Base-by-base conservation (phyloP, 176 grass and related monocot species). In the Raddia distichophylla region DNA sequence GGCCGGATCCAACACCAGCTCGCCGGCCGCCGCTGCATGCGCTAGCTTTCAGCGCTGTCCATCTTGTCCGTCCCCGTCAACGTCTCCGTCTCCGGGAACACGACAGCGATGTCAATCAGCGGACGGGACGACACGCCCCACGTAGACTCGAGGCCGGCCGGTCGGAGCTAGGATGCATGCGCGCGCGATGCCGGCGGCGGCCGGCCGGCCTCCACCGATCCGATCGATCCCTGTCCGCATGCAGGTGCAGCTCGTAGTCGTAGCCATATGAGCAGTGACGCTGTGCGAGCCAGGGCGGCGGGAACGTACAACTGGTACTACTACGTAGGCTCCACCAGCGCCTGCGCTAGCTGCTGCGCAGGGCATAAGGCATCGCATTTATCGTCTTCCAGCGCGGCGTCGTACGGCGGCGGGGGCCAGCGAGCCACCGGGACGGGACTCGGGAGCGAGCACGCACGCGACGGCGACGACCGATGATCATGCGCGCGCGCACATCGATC, bases 1-100 rank as follows among this genome's bases (percentile, higher is more conserved):
- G 37, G 27, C 27, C 27, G 27, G 52, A 58, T 47, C 52, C 18
- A 43, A 3, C 45, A 3, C 50, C 19, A 80, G 34, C 62, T 42
- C 61, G 27, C 22, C 63, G 3, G 47, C 22, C 63, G 3, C 13
- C 16, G 42, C 19, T 40, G 37, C 37, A 40, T 5, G 37, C 37
- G 37, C 37, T 40, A 40, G 43, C 68, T 76, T 46, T 60, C 74
- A 61, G 74, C 74, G 74, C 55, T 46, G 40, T 61, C 74, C 42
- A 48, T 60, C 43, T 32, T 62, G 57, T 12, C 44, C 74, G 34
- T 56, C 33, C 1, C n/a, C 64, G 27, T 27, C 27, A 27, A 27
- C 27, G 27, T 27, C 27, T 27, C 27, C 27, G 37, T 49, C 45
- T 54, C 70, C 62, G 27, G 13, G 27, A 18, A 46, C 67, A 69